Base-by-base conservation (phyloP, 129 eudicot species). In the Chrysanthemum seticuspe region DNA sequence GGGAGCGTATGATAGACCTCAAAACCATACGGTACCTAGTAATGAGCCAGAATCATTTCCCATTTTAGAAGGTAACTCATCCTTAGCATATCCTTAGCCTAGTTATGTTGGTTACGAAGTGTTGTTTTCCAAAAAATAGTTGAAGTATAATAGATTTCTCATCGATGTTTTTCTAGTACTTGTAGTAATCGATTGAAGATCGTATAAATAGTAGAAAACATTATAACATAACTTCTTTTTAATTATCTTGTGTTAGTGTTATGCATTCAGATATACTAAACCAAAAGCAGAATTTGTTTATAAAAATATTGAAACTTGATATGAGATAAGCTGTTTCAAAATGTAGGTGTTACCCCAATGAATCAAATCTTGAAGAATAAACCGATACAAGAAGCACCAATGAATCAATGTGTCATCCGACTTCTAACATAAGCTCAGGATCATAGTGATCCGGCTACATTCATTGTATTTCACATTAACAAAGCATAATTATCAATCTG, bases 401-500 rank as follows among this genome's bases (percentile, higher is more conserved):
- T 27, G 4, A 27, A 31, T 27, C 10, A 14, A 1, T 5, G 55
- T 65, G 56, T 54, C 65, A 65, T 65, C 55, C 15, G 11, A 19
- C 65, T 75, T 65, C 36, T 56, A 76, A 48, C 23, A 3, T 57
- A 23, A 67, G 80, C 80, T 76, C 74, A 1, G 74, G 74, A 67
- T 76, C 74, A 16, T 14, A 67, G 25, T 36, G 68, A 76, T 57
- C 80, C 74, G 80, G 74, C 74, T 51, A 49, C 74, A 67, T 76
- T 58, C 53, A 8, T 58, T 68, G 14, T 15, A 34, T 34, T 16
- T 55, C 10, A 52, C 3, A 6, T 71, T 16, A 63, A 23, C 65
- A 16, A 54, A 62, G 68, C 3, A 34, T 44, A 47, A 71, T 78
- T 69, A 85, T 18, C 76, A 75, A 84, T 78, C 85, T 14, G 85